phyloP scores from a whole-genome alignment of 139 green algal species.

The Prasinococcaceae sp. region DNA sequence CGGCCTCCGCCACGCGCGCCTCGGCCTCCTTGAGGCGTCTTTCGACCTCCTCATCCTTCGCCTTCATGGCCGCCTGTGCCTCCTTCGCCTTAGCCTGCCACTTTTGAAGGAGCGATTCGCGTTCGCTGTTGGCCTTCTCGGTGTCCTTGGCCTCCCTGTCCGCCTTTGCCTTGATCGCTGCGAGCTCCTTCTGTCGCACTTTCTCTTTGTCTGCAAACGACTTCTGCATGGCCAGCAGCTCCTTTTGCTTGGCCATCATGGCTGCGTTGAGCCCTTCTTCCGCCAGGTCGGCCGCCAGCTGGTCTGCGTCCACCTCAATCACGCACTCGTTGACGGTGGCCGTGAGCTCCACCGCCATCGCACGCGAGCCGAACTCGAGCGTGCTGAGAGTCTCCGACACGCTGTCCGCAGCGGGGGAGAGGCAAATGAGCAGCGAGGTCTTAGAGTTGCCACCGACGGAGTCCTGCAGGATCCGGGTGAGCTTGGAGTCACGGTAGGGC shows the following conservation, averaged over 20 bases:
- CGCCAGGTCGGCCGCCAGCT: conserved; percentile 10
- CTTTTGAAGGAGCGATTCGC: background rate
- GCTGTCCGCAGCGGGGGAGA: conserved; percentile 2
- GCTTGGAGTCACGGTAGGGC: conserved; percentile 39
- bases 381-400: conserved; percentile 12
- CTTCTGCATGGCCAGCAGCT: conserved; percentile 5
- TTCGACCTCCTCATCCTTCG: background rate
- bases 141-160: background rate
- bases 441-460: conserved; percentile 13
- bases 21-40: background rate
- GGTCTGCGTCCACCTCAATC: conserved; percentile 2
- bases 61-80: background rate
- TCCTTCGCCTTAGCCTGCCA: background rate
- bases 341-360: conserved; percentile 16
- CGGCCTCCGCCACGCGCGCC: background rate
- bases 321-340: conserved; percentile 16
- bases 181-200: background rate
- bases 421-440: conserved; percentile 15
- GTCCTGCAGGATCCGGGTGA: conserved; percentile 38
- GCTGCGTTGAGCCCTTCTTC: conserved; percentile 8
- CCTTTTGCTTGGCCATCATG: conserved; percentile 8
- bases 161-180: background rate
- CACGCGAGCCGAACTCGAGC: conserved; percentile 22
- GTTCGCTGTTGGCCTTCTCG: background rate
- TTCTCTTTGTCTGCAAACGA: conserved; percentile 7